Percentiles rank a stretch among this genome's conserved stretches.
These are phyloP conservation scores for Anthostomella pinea DNA, from an alignment of 2,329 filamentous ascomycete species.

Conservation along the genomic window DNA sequence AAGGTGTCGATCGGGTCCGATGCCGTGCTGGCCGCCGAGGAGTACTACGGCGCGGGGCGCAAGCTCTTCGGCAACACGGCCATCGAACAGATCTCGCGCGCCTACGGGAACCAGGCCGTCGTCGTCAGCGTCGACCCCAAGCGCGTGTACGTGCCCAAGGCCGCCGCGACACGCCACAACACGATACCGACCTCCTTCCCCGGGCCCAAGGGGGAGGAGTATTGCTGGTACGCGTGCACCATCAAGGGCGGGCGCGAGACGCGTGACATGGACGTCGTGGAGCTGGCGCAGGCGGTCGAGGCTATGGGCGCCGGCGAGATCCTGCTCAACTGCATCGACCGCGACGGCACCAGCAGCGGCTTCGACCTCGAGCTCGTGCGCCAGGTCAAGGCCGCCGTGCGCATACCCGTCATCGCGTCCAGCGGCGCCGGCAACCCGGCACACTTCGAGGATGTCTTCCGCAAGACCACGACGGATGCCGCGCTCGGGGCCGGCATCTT, in stretches of 20 bases:
- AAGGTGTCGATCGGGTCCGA: conserved; percentile 97
- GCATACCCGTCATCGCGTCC: conserved; percentile 91
- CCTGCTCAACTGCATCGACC: conserved; percentile 95
- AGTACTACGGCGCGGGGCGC: conserved; percentile 72
- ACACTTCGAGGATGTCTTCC: conserved; percentile 91
- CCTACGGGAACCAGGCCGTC: conserved; percentile 95
- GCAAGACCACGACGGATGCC: conserved; percentile 81
- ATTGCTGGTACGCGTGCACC: conserved; percentile 97
- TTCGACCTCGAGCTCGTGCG: conserved; percentile 91
- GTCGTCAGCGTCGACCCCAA: conserved; percentile 95
- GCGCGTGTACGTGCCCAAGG: conserved; percentile 77
- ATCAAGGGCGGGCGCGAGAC: conserved; percentile 93
- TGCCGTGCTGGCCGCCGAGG: conserved; percentile 87
- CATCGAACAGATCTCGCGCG: conserved; percentile 90
- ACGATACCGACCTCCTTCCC: conserved; percentile 67
- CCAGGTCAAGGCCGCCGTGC: conserved; percentile 82
- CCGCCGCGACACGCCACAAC: conserved; percentile 68
- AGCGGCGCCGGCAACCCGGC: conserved; percentile 84
- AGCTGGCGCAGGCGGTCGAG: conserved; percentile 85
- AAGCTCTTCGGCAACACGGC: conserved; percentile 77
- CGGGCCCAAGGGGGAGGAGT: conserved; percentile 72
- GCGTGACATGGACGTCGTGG: conserved; percentile 87
- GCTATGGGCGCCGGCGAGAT: conserved; percentile 95
- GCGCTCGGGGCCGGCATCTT: conserved; percentile 97
- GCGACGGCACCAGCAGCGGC: conserved; percentile 88